phyloP scores from a whole-genome alignment of 164 flowering plant species.

The Tinospora cordifolia region DNA sequence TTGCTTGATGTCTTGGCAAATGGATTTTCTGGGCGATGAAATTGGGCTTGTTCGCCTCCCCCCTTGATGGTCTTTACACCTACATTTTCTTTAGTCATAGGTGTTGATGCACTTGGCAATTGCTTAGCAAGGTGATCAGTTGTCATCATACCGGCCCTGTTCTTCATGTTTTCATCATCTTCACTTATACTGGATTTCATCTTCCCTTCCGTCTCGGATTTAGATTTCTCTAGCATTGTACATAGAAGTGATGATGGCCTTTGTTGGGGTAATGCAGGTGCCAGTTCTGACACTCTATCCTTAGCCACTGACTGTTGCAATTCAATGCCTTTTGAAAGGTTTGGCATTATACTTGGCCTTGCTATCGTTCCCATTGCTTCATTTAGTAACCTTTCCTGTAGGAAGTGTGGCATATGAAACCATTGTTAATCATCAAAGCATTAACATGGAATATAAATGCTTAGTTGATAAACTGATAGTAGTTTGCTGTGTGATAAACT shows the following conservation, averaged over 20 bases:
- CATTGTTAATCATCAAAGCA: neutral
- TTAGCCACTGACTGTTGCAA: slow-evolving; percentile 15
- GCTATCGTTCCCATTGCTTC: slow-evolving; percentile 23
- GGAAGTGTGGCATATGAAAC: slow-evolving; percentile 3
- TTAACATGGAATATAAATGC: neutral
- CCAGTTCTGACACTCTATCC: slow-evolving; percentile 25
- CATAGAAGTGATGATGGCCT: slow-evolving; percentile 36
- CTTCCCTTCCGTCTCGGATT: slow-evolving; percentile 24
- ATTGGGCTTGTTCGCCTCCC: slow-evolving; percentile 5
- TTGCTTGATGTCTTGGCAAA: slow-evolving; percentile 47
- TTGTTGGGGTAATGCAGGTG: slow-evolving; percentile 22
- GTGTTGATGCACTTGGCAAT: neutral
- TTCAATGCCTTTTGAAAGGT: slow-evolving; percentile 13
- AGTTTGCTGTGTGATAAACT: neutral
- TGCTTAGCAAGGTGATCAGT: neutral
- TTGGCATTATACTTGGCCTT: slow-evolving; percentile 2
- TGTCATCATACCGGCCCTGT: neutral
- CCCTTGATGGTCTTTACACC: slow-evolving; percentile 12
- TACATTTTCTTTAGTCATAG: neutral
- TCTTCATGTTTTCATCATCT: slow-evolving; percentile 9
- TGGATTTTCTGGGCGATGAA: slow-evolving; percentile 44
- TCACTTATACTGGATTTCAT: slow-evolving; percentile 16
- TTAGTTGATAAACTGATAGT: neutral
- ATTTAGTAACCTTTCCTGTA: slow-evolving; percentile 59
- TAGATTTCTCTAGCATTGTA: slow-evolving; percentile 36